Evolutionary conservation across 2,329 filamentous ascomycete genomes (phyloP), one percentile per base, ranked within the genome.

Genomic region (Ophiocordyceps camponoti-floridani): DNA sequence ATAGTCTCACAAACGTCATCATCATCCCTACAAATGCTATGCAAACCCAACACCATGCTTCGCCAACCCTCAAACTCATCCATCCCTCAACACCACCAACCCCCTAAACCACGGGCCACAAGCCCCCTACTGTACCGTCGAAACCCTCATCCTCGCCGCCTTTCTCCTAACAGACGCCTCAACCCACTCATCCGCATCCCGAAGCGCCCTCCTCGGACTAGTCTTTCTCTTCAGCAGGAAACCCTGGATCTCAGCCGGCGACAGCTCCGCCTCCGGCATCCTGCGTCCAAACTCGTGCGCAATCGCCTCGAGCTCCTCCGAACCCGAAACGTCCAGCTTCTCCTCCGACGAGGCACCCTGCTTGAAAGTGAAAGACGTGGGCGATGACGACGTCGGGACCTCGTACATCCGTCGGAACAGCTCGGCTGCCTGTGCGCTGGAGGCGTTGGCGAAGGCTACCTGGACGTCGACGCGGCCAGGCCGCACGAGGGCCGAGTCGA

Each of bases 401-500:
- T 72, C 70, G 53, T 78, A 79, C 74, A 79, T 79, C 19, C 74
- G 61, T 51, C 72, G 60, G 48, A 80, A 80, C 2, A 80, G 62
- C 56, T 79, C 73, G 30, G 58, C 58, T 2, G 73, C 70, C 53
- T 79, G 75, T 9, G 58, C 51, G 30, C 62, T 61, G 2, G 69
- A 73, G 1, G 77, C 74, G 48, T 73, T 72, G 19, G 63, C 68
- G 58, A 87, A 83, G 11, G 65, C 65, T 1, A 87, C 73, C 52
- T 82, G 75, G 38, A 81, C 64, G 49, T 88, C 83, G 4, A 88
- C 77, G 1, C 82, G 69, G 1, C 83, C 82, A 0, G 84, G 82
- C 0, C 83, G 70, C 43, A 87, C 78, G 6, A 91, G 69, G 0
- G 82, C 83, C 41, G 78, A 71, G 54, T 88, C 83, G 0, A 89